Percentiles rank a stretch among this genome's conserved stretches.
These are phyloP conservation scores for Pleurotus eryngii DNA, from an alignment of 768 basidiomycete genomes.

Conservation along the genomic window DNA sequence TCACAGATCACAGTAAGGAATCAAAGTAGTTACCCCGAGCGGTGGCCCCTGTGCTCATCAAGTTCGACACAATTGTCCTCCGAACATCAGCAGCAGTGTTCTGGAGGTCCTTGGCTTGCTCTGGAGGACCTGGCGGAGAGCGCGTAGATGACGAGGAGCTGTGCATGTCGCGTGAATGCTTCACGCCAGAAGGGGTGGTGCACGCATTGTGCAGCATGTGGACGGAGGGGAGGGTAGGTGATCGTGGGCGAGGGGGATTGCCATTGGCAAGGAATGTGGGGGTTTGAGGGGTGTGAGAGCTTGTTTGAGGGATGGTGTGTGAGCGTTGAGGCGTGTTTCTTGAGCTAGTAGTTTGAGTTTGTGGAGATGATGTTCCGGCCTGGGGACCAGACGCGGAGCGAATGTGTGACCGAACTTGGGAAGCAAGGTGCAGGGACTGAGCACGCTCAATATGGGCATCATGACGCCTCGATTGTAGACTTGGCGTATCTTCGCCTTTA, in stretches of 20 bases:
- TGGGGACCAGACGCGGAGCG: background rate
- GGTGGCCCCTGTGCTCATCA: constrained; percentile 1
- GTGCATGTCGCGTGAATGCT: constrained; percentile 4
- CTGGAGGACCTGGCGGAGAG: background rate
- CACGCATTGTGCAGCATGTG: background rate
- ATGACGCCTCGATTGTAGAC: background rate
- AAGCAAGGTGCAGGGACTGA: background rate
- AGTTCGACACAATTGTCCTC: constrained; percentile 2
- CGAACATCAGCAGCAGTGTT: constrained; percentile 3
- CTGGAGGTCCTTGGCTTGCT: constrained; percentile 4
- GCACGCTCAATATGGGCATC: background rate
- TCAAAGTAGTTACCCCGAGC: constrained; percentile 5
- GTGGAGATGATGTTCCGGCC: background rate
- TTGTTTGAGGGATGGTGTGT: background rate
- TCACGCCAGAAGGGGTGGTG: background rate
- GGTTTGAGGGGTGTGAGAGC: background rate
- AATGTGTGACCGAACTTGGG: background rate
- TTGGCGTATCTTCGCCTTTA: background rate
- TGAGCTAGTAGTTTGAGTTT: background rate
- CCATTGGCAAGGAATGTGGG: background rate
- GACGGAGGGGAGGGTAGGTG: background rate
- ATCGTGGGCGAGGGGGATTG: constrained; percentile 5
- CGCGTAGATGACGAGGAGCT: background rate
- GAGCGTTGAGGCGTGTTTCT: background rate
- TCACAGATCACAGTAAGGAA: constrained; percentile 3